Percentiles rank a stretch among this genome's conserved stretches.
phyloP scores from a whole-genome alignment of 306 rosid species.

The Cucurbita moschata region DNA sequence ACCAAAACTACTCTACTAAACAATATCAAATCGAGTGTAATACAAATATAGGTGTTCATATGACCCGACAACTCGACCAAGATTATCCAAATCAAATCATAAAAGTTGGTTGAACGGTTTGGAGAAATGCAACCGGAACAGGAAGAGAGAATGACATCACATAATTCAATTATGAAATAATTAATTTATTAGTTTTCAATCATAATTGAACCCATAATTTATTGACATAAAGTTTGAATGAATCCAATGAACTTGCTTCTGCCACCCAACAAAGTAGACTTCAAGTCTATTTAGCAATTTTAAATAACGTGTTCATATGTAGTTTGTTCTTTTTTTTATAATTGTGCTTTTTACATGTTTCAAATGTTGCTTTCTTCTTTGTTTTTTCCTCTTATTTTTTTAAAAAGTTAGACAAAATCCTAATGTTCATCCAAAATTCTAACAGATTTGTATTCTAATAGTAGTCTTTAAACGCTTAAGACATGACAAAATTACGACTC shows the following conservation, averaged over 20 bases:
- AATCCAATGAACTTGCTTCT: constrained; percentile 27
- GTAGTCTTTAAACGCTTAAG: too few species aligned
- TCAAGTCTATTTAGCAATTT: constrained; percentile 10
- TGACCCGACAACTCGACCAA: too few species aligned
- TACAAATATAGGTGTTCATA: too few species aligned
- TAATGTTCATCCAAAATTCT: too few species aligned
- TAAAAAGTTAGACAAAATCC: too few species aligned
- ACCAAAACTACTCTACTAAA: not conserved
- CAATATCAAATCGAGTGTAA: not conserved
- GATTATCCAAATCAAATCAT: too few species aligned
- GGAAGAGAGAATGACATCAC: constrained; percentile 1
- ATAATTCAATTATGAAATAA: constrained; percentile 1
- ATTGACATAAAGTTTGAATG: constrained; percentile 14
- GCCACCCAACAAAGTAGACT: constrained; percentile 9
- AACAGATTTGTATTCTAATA: too few species aligned
- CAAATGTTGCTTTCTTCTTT: not conserved
- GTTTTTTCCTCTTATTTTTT: too few species aligned
- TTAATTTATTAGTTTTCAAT: constrained; percentile 10
- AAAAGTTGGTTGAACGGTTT: too few species aligned
- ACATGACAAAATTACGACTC: too few species aligned
- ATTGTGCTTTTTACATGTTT: not conserved
- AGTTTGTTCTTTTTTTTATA: constrained; percentile 1
- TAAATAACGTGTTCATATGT: not conserved
- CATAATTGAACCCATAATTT: constrained; percentile 22
- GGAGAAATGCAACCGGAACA: not conserved